phyloP scores from a whole-genome alignment of 768 basidiomycete genomes.

The Lactarius hengduanensis region DNA sequence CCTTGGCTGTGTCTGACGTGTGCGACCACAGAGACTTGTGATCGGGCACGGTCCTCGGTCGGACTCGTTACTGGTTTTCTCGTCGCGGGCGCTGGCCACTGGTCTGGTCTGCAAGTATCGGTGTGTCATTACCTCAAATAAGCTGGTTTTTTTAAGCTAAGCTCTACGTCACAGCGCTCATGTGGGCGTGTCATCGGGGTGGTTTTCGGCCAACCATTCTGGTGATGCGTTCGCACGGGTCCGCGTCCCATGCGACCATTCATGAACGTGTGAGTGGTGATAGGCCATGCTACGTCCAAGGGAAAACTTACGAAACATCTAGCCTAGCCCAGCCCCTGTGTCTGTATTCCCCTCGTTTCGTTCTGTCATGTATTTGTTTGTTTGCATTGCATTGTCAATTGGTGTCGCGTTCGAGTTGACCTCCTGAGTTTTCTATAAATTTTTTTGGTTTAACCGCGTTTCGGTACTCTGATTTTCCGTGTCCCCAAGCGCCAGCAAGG shows the following conservation, averaged over 20 bases:
- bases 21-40: neutral
- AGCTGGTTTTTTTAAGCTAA: neutral
- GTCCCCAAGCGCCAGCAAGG: neutral
- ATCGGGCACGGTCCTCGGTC: slow-evolving; percentile 11
- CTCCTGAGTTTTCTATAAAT: neutral
- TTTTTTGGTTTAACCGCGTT: neutral
- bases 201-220: slow-evolving; percentile 13
- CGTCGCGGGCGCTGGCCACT: neutral
- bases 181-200: slow-evolving; percentile 8
- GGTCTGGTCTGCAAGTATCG: slow-evolving; percentile 16
- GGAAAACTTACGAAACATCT: neutral
- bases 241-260: neutral
- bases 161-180: neutral
- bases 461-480: neutral
- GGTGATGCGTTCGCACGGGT: slow-evolving; percentile 1
- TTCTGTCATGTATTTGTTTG: neutral
- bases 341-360: neutral
- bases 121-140: neutral
- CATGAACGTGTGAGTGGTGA: neutral
- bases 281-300: neutral
- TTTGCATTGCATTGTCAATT: neutral
- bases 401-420: neutral
- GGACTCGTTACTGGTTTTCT: slow-evolving; percentile 10
- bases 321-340: neutral
- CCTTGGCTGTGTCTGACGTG: neutral